These are phyloP conservation scores for Colletotrichum tropicicola DNA, from an alignment of 2,329 filamentous ascomycete species.

Conservation along the genomic window DNA sequence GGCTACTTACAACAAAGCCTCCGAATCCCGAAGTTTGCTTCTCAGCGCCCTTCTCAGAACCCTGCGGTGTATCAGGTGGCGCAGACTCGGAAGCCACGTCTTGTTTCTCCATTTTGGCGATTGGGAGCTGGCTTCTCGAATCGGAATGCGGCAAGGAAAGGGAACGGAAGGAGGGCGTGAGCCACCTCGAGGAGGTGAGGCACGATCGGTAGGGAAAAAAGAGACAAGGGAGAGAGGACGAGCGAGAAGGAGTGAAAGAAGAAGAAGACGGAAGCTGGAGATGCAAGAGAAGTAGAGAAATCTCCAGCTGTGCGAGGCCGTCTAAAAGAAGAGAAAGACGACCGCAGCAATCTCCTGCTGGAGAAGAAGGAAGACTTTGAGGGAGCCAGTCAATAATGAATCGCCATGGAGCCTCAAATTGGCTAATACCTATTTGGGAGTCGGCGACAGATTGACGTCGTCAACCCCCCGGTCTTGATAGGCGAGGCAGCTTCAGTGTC, in stretches of 20 bases:
- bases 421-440: no score
- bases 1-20: not conserved
- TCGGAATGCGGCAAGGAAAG: not conserved
- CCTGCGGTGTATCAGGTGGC: not conserved
- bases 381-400: no score
- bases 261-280: not conserved
- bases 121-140: not conserved
- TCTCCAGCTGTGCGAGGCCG: no score
- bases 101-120: conserved; percentile 5
- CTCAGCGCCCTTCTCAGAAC: not conserved
- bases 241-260: not conserved
- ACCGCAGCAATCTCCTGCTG: no score
- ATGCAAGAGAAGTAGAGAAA: no score
- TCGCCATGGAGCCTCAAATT: no score
- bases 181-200: not conserved
- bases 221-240: not conserved
- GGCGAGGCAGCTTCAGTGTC: no score
- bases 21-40: not conserved
- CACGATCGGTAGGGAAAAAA: no score
- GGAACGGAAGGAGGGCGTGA: not conserved
- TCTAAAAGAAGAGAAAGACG: no score
- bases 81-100: not conserved
- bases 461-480: no score
- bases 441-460: no score
- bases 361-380: no score